Conservation (phyloP, 257 asterid species). For the Cynanchum wilfordii region DNA sequence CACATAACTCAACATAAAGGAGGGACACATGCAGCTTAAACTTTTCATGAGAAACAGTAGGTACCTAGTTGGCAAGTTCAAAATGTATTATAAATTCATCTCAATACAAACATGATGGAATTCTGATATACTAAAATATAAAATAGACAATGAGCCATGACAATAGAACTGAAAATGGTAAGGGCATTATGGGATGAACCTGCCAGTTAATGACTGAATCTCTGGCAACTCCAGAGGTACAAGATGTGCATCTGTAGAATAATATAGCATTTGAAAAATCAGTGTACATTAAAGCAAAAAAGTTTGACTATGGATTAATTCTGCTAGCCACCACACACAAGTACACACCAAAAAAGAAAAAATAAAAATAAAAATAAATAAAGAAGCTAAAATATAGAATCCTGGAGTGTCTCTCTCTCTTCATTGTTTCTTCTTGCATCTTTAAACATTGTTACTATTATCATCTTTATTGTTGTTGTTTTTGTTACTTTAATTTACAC, state of each 20-base stretch:
- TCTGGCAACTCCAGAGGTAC: constrained; percentile 86
- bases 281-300: neutral
- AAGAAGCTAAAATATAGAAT: neutral
- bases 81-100: neutral
- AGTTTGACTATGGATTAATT: neutral
- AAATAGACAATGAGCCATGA: neutral
- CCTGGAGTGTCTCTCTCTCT: neutral
- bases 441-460: neutral
- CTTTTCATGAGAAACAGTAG: neutral
- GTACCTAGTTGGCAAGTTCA: neutral
- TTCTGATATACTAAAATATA: neutral
- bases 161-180: neutral
- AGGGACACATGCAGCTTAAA: neutral
- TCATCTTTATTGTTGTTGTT: neutral
- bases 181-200: constrained; percentile 31
- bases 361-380: neutral
- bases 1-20: neutral
- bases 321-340: neutral
- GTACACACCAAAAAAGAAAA: too few relatives aligned
- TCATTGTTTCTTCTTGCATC: neutral
- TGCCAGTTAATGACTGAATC: constrained; percentile 73
- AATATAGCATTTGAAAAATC: constrained; percentile 3
- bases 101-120: neutral
- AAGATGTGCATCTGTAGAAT: constrained; percentile 81
- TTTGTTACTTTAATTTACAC: neutral